phyloP scores from a whole-genome alignment of 352 stramenopile genomes.

The Pythium myriotylum region DNA sequence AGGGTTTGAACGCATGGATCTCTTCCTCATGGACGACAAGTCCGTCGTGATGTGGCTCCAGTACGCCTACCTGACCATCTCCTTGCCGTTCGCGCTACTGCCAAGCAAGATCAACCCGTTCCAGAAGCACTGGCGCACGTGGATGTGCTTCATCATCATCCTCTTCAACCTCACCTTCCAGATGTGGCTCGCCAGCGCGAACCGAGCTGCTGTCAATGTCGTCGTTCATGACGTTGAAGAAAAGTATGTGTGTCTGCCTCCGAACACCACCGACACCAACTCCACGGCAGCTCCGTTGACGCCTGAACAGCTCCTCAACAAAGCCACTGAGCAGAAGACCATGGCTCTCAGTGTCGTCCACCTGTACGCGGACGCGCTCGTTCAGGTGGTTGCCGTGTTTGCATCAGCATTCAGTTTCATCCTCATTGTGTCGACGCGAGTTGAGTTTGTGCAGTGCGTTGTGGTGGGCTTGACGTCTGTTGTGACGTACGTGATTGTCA shows the following conservation, averaged over 20 bases:
- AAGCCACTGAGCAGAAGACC: conserved; percentile 16
- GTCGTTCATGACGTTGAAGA: conserved; percentile 42
- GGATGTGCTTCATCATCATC: conserved; percentile 77
- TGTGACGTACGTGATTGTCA: conserved; percentile 60
- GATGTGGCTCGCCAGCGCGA: conserved; percentile 68
- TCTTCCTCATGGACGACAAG: conserved; percentile 62
- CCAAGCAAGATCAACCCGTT: conserved; percentile 69
- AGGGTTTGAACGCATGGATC: conserved; percentile 62
- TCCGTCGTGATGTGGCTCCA: conserved; percentile 55
- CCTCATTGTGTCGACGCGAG: conserved; percentile 81
- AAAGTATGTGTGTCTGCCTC: conserved; percentile 43
- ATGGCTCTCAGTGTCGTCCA: conserved; percentile 44
- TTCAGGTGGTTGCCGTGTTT: conserved; percentile 70
- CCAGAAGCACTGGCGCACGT: conserved; percentile 73
- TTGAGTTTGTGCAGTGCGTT: conserved; percentile 88
- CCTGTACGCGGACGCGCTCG: conserved; percentile 59
- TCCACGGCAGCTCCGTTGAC: conserved; percentile 30
- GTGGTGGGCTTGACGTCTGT: conserved; percentile 61
- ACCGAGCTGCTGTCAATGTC: conserved; percentile 51
- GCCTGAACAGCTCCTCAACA: conserved; percentile 29
- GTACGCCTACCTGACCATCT: conserved; percentile 70
- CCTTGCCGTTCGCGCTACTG: conserved; percentile 76
- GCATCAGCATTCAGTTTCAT: conserved; percentile 80
- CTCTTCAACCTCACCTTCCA: conserved; percentile 80
- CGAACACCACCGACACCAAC: conserved; percentile 34